Evolutionary conservation across 139 green algal genomes (phyloP).

Genomic region (Micromonas commoda): DNA sequence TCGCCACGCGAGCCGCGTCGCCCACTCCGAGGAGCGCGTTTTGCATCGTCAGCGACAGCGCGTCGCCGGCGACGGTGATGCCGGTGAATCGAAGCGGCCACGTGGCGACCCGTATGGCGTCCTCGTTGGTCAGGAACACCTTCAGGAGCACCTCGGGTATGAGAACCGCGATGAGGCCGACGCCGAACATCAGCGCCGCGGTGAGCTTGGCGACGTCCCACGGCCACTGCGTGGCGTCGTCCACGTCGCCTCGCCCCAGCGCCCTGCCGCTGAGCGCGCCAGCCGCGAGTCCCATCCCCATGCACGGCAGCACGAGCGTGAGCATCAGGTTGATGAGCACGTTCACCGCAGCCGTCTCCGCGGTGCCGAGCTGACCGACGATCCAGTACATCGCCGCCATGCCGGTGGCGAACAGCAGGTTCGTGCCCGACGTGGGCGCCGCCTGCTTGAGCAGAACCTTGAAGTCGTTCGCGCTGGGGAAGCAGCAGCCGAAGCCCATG

Average conservation of each 20-base stretch:
- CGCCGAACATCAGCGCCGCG: not conserved
- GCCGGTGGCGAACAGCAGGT: slow-evolving; percentile 11
- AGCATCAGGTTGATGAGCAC: slow-evolving; percentile 28
- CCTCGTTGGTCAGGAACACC: not conserved
- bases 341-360: slow-evolving; percentile 7
- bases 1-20: slow-evolving; percentile 7
- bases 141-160: not conserved
- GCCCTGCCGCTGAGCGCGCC: slow-evolving; percentile 12
- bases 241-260: slow-evolving; percentile 7
- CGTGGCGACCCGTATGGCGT: not conserved
- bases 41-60: slow-evolving; percentile 16
- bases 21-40: slow-evolving; percentile 20
- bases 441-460: not conserved
- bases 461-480: not conserved
- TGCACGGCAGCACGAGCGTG: slow-evolving; percentile 13
- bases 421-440: slow-evolving; percentile 2
- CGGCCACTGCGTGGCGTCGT: slow-evolving; percentile 15
- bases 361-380: not conserved
- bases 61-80: not conserved
- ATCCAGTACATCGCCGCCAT: slow-evolving; percentile 23
- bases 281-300: slow-evolving; percentile 21
- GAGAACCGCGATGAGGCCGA: not conserved
- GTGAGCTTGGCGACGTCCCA: slow-evolving; percentile 20
- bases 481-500: not conserved
- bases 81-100: slow-evolving; percentile 11